These are phyloP conservation scores for Castanopsis chinensis DNA, from an alignment of 306 rosid species.

Conservation along the genomic window DNA sequence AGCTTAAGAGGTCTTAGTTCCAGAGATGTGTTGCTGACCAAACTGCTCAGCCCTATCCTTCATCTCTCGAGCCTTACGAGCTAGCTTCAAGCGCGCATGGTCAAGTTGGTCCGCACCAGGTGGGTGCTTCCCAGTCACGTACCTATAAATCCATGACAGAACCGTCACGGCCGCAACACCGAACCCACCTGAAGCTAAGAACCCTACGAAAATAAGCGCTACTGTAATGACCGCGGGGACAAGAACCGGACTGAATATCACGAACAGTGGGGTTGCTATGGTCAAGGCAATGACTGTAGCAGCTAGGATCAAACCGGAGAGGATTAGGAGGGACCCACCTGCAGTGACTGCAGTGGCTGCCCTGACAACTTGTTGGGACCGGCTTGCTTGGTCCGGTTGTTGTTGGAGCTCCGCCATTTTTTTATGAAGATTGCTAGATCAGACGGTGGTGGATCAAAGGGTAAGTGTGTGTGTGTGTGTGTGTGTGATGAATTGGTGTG, in stretches of 20 bases:
- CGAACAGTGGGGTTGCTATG: slow-evolving; percentile 55
- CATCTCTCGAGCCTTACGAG: slow-evolving; percentile 67
- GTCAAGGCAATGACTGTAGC: slow-evolving; percentile 57
- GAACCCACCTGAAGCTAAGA: slow-evolving; percentile 63
- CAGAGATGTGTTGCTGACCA: slow-evolving; percentile 49
- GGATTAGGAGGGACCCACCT: slow-evolving; percentile 59
- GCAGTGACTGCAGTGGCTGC: slow-evolving; percentile 61
- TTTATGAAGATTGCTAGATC: neutral
- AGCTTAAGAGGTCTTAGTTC: slow-evolving; percentile 26
- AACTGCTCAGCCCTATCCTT: slow-evolving; percentile 62
- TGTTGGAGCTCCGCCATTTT: slow-evolving; percentile 50
- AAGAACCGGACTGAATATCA: slow-evolving; percentile 84
- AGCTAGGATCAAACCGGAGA: slow-evolving; percentile 48
- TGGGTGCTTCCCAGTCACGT: slow-evolving; percentile 51
- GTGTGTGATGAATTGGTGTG: neutral
- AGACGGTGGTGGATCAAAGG: neutral
- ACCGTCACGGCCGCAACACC: slow-evolving; percentile 71
- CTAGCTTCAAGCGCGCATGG: slow-evolving; percentile 43
- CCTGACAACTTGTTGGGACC: slow-evolving; percentile 46
- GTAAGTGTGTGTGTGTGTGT: neutral
- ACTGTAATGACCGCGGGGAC: slow-evolving; percentile 55
- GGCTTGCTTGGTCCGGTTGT: slow-evolving; percentile 13
- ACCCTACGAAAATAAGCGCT: slow-evolving; percentile 47
- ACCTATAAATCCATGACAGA: slow-evolving; percentile 64
- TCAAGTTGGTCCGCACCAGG: slow-evolving; percentile 52